Percentiles rank a stretch among this genome's conserved stretches.
Conservation (phyloP, 179 eudicot species). For the Camellia oleifera region DNA sequence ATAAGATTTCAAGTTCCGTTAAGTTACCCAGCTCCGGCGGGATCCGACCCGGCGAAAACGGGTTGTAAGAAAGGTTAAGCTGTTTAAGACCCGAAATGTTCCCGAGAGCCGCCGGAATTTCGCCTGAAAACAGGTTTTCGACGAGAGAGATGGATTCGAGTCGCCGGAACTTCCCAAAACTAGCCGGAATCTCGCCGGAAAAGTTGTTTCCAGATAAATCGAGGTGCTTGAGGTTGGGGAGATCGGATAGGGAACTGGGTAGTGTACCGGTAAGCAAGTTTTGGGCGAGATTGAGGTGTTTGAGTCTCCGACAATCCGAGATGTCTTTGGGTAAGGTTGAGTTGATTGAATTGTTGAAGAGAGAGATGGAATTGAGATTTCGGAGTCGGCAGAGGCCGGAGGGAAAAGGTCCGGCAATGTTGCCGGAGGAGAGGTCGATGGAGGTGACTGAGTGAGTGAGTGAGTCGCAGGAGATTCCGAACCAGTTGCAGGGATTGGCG, state of each 20-base stretch:
- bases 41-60: slow-evolving; percentile 56
- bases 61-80: slow-evolving; percentile 64
- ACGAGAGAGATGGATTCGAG: slow-evolving; percentile 50
- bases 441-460: slow-evolving; percentile 36
- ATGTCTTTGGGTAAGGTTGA: slow-evolving; percentile 41
- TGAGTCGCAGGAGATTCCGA: slow-evolving; percentile 50
- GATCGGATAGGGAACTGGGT: slow-evolving; percentile 32
- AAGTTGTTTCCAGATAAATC: slow-evolving; percentile 73
- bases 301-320: slow-evolving; percentile 37
- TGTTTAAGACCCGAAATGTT: slow-evolving; percentile 56
- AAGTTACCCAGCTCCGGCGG: slow-evolving; percentile 58
- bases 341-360: slow-evolving; percentile 58
- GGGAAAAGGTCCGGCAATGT: slow-evolving; percentile 66
- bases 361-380: slow-evolving; percentile 33
- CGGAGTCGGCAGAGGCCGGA: slow-evolving; percentile 50
- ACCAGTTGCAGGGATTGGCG: slow-evolving; percentile 63
- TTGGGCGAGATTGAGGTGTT: slow-evolving; percentile 44
- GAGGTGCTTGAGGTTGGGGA: slow-evolving; percentile 33
- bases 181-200: slow-evolving; percentile 64
- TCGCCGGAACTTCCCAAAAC: slow-evolving; percentile 46
- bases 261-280: slow-evolving; percentile 52
- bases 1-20: slow-evolving; percentile 51
- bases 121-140: slow-evolving; percentile 61
- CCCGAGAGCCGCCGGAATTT: slow-evolving; percentile 46
- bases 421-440: slow-evolving; percentile 43